Evolutionary conservation across 345 rosid genomes (phyloP), one percentile per base, ranked within the genome.

Genomic region (Kandelia obovata): DNA sequence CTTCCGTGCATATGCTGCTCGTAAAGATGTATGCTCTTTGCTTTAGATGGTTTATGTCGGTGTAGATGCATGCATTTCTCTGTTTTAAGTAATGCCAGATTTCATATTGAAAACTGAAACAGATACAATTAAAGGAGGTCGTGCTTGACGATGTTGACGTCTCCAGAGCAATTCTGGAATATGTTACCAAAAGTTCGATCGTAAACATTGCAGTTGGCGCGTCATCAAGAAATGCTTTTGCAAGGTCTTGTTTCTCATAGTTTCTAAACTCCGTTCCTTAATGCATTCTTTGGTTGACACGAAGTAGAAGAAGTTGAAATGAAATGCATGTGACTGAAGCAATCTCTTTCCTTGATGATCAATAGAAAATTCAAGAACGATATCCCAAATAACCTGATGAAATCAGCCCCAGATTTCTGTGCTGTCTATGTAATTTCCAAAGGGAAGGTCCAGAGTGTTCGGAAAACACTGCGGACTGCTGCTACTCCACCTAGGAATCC

Each of bases 1-100:
- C 1, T 86, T 80, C 77, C 92, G 92, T 21, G 96, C 91, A 6
- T 94, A 85, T 72, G 85, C 94, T 52, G 89, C 95, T 10, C 90
- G 98, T 3, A 91, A 89, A 88, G 88, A 88, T 90, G 98, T 93
- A 81, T 23, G 52, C 61, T 56, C 10, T 8, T 67, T 64, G 32
- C 39, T 39, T 34, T 11, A 16, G 5, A 49, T 27, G 63, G 49
- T 43, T 43, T 43, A 15, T 3, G 16, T 11, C 49, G 13, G 2
- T 43, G 49, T 43, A 11, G 4, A 43, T 15, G 49, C 2, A 13
- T 43, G 17, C 49, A 3, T 43, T 43, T 43, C 49, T 11, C 49
- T 13, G 49, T 15, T 43, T 57, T 58, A 16, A 30, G 23, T 32
- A 58, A 27, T 28, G 4, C 2, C 15, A 39, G 19, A 15, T 1